These are phyloP conservation scores for Aspergillus cejpii DNA, from an alignment of 2,329 filamentous ascomycete genomes.

Conservation along the genomic window DNA sequence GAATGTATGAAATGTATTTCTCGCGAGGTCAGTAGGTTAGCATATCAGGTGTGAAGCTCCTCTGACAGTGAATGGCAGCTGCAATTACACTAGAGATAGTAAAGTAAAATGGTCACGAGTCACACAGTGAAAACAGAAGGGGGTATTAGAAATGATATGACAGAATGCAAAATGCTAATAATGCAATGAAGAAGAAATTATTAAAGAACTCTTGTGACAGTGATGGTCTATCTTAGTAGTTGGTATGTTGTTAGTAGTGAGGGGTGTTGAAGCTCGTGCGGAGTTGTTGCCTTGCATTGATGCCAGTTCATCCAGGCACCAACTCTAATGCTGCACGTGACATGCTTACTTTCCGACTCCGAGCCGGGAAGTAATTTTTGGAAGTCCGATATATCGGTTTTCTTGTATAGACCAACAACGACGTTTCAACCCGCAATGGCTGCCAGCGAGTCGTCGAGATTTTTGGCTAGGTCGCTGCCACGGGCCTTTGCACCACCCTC, in stretches of 20 bases:
- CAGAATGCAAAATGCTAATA: background rate
- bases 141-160: background rate
- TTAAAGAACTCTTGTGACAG: background rate
- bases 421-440: conserved; percentile 30
- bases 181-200: background rate
- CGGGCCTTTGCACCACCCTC: conserved; percentile 29
- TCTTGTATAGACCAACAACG: conserved; percentile 14
- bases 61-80: conserved; percentile 11
- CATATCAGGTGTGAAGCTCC: conserved; percentile 22
- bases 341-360: conserved; percentile 10
- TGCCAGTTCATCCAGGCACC: conserved; percentile 8
- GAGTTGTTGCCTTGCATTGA: conserved; percentile 8
- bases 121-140: background rate
- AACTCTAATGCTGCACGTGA: conserved; percentile 12
- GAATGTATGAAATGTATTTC: conserved; percentile 11
- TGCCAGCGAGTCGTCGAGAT: conserved; percentile 36
- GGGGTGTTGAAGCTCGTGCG: conserved; percentile 4
- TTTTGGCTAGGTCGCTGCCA: conserved; percentile 35
- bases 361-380: conserved; percentile 32
- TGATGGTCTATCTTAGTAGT: too few species aligned
- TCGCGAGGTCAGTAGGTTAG: conserved; percentile 3
- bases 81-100: background rate
- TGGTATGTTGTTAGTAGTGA: background rate
- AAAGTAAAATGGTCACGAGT: background rate
- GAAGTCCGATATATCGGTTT: conserved; percentile 11